These are phyloP conservation scores for Cerrena zonata DNA, from an alignment of 1,284 basidiomycete species.

Conservation along the genomic window DNA sequence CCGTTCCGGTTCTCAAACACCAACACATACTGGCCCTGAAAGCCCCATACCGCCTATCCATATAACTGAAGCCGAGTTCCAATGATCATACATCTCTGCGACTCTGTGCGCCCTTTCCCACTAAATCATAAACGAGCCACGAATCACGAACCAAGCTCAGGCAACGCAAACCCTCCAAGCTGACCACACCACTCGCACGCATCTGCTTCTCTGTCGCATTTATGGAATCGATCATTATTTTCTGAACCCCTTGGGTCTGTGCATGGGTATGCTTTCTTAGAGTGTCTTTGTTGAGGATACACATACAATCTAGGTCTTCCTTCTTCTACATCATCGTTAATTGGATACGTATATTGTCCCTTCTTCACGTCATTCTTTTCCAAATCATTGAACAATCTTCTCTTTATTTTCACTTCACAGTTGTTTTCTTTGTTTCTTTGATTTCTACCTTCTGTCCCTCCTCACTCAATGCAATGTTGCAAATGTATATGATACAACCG, in stretches of 20 bases:
- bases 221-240: too few species aligned
- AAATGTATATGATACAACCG: not conserved
- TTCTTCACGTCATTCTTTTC: too few species aligned
- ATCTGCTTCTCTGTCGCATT: too few species aligned
- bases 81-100: constrained; percentile 8
- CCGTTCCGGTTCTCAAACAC: constrained; percentile 26
- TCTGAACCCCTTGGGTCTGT: not conserved
- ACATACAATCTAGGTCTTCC: not conserved
- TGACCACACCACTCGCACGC: too few species aligned
- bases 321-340: too few species aligned
- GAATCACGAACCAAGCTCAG: too few species aligned
- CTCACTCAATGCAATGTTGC: constrained; percentile 10
- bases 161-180: too few species aligned
- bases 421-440: constrained; percentile 4
- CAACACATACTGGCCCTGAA: constrained; percentile 17
- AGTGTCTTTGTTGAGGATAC: not conserved
- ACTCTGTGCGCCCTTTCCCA: not conserved
- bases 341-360: not conserved
- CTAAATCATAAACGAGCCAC: too few species aligned
- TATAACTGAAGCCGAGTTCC: constrained; percentile 35
- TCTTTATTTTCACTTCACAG: constrained; percentile 7
- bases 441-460: too few species aligned
- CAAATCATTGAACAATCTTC: constrained; percentile 7
- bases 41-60: constrained; percentile 24
- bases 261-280: not conserved